Evolutionary conservation across 371 early-diverging fungal species (phyloP), one percentile per base, ranked within the genome.

Genomic region (Mortierella sp.): DNA sequence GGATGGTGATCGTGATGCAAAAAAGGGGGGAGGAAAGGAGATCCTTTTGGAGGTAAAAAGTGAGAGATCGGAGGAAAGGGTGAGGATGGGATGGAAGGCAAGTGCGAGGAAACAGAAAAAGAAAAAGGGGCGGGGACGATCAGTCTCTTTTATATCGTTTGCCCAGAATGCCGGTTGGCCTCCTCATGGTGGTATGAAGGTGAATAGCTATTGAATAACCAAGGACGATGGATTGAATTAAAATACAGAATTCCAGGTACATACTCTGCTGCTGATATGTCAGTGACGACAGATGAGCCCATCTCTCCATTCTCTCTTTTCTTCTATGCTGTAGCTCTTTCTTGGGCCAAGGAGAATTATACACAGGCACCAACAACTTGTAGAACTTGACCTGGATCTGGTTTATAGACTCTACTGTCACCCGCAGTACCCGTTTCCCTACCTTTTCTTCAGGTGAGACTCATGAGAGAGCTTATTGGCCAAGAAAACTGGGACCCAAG

Each of bases 271-370:
- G 12, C 14, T 46, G 48, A 46, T 65, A 10, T 8, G 21, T 18
- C 38, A 65, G 65, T 65, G 65, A 65, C 65, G 65, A 65, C 65
- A 65, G 24, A 65, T 65, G 65, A 65, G 65, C 65, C 35, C 38
- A 65, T 21, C 65, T 38, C 21, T 21, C 2, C 2, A 0, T n/a
- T 11, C 56, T 56, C 11, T 21, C 16, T 6, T 18, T 54, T 24
- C 14, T 51, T 51, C 51, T 51, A 0, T 16, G 4, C 51, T 51
- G 4, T 16, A 21, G 16, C 21, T 56, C 56, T 56, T 56, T 41
- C 41, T 41, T 41, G 7, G 0, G 56, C 24, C 8, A 27, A 56
- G 56, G 27, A 27, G 27, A 56, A 35, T 5, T 38, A 38, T 41
- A 41, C 7, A 63, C 18, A 51, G 51, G 51, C 21, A 51, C 51